Conservation (phyloP, 352 stramenopile genomes). For the Phytophthora ohioensis region DNA sequence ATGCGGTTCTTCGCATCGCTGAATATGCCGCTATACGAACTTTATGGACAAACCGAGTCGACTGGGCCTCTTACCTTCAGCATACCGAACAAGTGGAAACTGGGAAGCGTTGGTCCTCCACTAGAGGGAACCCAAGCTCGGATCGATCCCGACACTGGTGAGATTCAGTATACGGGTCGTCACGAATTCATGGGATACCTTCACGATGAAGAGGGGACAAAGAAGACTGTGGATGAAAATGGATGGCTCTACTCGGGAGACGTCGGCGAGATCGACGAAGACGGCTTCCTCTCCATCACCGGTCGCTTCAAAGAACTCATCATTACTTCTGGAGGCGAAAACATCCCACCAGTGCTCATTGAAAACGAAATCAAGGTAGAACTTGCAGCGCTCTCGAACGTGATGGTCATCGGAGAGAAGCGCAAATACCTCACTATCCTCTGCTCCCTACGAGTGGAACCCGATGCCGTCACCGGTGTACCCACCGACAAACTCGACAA, state of each 20-base stretch:
- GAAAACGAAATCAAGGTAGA: constrained; percentile 89
- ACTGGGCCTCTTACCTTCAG: constrained; percentile 74
- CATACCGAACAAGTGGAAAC: constrained; percentile 32
- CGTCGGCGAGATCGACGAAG: constrained; percentile 77
- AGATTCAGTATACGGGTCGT: constrained; percentile 62
- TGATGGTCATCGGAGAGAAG: constrained; percentile 92
- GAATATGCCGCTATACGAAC: constrained; percentile 92
- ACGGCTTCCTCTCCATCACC: constrained; percentile 91
- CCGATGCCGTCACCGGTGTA: constrained; percentile 57
- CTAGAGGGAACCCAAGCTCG: constrained; percentile 51
- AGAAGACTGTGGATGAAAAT: constrained; percentile 70
- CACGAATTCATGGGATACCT: constrained; percentile 83
- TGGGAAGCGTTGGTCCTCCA: constrained; percentile 72
- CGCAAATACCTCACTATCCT: constrained; percentile 91
- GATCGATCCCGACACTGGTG: constrained; percentile 52
- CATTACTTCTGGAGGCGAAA: constrained; percentile 93
- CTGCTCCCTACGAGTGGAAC: constrained; percentile 77
- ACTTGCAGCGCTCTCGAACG: constrained; percentile 79
- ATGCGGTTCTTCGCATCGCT: constrained; percentile 90
- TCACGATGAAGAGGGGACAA: constrained; percentile 57
- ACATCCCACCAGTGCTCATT: constrained; percentile 90
- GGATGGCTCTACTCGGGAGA: constrained; percentile 93
- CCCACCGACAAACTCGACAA: constrained; percentile 79
- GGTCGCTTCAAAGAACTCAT: constrained; percentile 96
- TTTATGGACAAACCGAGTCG: constrained; percentile 91